Percentiles rank a stretch among this genome's conserved stretches.
These are phyloP conservation scores for Ecytonucleospora hepatopenaei DNA, from an alignment of 371 early-diverging fungal genomes.

Conservation along the genomic window DNA sequence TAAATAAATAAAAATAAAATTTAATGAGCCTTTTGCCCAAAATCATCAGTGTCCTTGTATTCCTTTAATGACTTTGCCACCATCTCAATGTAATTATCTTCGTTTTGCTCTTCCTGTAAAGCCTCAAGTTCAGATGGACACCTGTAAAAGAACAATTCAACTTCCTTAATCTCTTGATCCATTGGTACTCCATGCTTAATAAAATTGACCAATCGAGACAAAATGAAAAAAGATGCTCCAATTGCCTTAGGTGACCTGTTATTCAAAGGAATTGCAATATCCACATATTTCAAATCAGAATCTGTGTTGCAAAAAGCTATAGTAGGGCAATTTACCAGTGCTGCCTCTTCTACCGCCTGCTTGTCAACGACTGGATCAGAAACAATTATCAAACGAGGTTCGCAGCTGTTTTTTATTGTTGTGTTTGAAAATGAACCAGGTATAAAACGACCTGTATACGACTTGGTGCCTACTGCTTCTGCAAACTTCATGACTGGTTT, in stretches of 20 bases:
- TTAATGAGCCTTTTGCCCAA: neutral
- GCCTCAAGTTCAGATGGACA: conserved; percentile 56
- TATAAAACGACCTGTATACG: conserved; percentile 94
- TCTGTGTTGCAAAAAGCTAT: conserved; percentile 95
- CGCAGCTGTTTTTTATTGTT: conserved; percentile 88
- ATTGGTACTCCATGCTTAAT: conserved; percentile 67
- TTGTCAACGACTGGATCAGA: conserved; percentile 91
- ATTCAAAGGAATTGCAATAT: conserved; percentile 97
- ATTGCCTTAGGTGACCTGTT: conserved; percentile 92
- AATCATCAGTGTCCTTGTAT: neutral
- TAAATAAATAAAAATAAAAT: too few relatives aligned
- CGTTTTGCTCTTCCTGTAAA: conserved; percentile 47
- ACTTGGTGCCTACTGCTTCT: conserved; percentile 81
- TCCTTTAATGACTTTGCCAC: neutral
- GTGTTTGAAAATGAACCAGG: conserved; percentile 99
- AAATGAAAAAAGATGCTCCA: conserved; percentile 85
- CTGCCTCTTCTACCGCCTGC: conserved; percentile 92
- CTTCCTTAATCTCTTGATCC: conserved; percentile 50
- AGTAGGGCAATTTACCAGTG: conserved; percentile 93
- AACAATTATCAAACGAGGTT: conserved; percentile 87
- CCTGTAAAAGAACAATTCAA: conserved; percentile 57
- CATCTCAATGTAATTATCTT: neutral
- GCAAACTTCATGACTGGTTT: conserved; percentile 94
- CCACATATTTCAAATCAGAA: conserved; percentile 76
- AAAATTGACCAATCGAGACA: conserved; percentile 87